phyloP scores from a whole-genome alignment of 768 basidiomycete genomes.

The Leccinellum luteum region DNA sequence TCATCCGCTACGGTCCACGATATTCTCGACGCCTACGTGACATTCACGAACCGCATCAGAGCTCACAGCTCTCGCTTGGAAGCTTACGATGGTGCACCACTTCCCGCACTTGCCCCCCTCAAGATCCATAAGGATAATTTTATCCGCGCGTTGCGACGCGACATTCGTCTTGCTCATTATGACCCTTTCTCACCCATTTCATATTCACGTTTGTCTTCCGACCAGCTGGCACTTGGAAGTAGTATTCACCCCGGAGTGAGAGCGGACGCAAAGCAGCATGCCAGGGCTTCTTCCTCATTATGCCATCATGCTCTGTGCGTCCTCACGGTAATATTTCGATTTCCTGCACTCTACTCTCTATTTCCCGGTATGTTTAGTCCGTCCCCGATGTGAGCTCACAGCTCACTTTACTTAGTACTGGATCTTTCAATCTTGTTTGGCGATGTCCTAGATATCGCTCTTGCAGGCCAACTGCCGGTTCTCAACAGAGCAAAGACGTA shows the following conservation, averaged over 20 bases:
- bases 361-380: slow-evolving; percentile 47
- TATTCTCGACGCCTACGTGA: slow-evolving; percentile 59
- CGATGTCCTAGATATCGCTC: slow-evolving; percentile 44
- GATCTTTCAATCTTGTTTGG: slow-evolving; percentile 45
- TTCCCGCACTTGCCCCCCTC: slow-evolving; percentile 32
- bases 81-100: not conserved
- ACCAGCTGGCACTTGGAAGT: slow-evolving; percentile 2
- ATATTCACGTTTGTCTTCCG: slow-evolving; percentile 3
- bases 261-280: slow-evolving; percentile 40
- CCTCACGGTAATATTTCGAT: slow-evolving; percentile 50
- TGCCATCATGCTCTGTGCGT: slow-evolving; percentile 54
- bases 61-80: slow-evolving; percentile 11
- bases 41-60: slow-evolving; percentile 46
- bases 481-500: slow-evolving; percentile 44
- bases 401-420: slow-evolving; percentile 31
- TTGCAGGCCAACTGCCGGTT: slow-evolving; percentile 32
- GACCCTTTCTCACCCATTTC: slow-evolving; percentile 29
- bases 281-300: slow-evolving; percentile 43
- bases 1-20: slow-evolving; percentile 47
- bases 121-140: slow-evolving; percentile 34
- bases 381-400: not conserved
- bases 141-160: slow-evolving; percentile 45
- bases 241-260: slow-evolving; percentile 8
- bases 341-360: slow-evolving; percentile 40
- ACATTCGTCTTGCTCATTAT: slow-evolving; percentile 44